Conservation (phyloP, 2,329 filamentous ascomycete species). For the Fusarium avenaceum region DNA sequence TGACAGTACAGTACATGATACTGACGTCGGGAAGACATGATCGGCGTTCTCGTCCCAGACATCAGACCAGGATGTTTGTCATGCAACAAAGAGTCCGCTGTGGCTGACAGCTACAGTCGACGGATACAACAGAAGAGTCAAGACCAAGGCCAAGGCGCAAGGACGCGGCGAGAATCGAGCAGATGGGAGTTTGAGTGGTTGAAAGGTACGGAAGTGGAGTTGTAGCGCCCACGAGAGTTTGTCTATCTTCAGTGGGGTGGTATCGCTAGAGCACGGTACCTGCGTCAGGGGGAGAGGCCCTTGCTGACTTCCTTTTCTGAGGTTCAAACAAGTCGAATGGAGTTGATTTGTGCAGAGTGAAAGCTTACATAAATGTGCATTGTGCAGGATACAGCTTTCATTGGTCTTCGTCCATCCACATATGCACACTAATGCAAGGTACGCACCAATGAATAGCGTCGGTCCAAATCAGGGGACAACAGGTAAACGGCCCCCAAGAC, state of each 20-base stretch:
- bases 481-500: conserved; percentile 43
- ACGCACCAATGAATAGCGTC: conserved; percentile 40
- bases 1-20: conserved; percentile 4
- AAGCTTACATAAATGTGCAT: conserved; percentile 20
- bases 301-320: conserved; percentile 19
- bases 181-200: conserved; percentile 31
- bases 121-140: conserved; percentile 24
- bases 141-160: conserved; percentile 47
- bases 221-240: conserved; percentile 37
- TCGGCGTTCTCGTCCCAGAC: conserved; percentile 41
- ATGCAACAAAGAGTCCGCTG: conserved; percentile 46
- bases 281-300: conserved; percentile 34
- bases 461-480: conserved; percentile 27
- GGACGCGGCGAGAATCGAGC: conserved; percentile 44
- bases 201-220: conserved; percentile 36
- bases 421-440: conserved; percentile 47
- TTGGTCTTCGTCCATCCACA: conserved; percentile 16
- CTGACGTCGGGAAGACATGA: conserved; percentile 16
- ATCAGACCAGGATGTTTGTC: conserved; percentile 44
- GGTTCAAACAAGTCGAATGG: background rate
- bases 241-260: conserved; percentile 35
- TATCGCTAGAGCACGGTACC: conserved; percentile 38
- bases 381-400: conserved; percentile 18
- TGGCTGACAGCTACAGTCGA: conserved; percentile 35
- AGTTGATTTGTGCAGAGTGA: conserved; percentile 18